A percentile compares a stretch with the other conserved stretches of the same genome.
Evolutionary conservation across 805 yeast species (phyloP).

Genomic region (Candida odintsovae): DNA sequence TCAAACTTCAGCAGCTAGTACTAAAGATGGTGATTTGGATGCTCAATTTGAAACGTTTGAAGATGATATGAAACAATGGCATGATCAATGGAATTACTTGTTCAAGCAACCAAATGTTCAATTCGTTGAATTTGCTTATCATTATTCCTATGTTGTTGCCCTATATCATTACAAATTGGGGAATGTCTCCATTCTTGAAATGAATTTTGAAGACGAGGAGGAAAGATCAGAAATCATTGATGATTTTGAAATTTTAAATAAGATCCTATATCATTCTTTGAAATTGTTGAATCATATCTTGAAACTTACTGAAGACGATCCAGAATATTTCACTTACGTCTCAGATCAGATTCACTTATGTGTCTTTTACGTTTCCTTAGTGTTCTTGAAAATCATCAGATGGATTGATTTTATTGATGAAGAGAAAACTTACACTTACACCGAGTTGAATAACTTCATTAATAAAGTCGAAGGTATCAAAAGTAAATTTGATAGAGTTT

Average conservation of each 20-base stretch:
- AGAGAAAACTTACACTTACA: conserved; percentile 11
- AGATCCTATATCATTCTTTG: conserved; percentile 21
- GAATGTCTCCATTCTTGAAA: conserved; percentile 4
- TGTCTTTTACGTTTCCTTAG: conserved; percentile 17
- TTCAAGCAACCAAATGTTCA: conserved; percentile 68
- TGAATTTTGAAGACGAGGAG: conserved; percentile 6
- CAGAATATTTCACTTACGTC: conserved; percentile 59
- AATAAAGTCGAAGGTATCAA: conserved; percentile 15
- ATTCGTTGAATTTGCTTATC: conserved; percentile 66
- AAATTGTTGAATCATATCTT: conserved; percentile 24
- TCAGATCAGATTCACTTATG: conserved; percentile 62
- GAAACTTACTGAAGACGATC: conserved; percentile 22
- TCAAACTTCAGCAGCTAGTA: conserved; percentile 28
- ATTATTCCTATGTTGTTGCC: conserved; percentile 52
- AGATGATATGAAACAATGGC: conserved; percentile 54
- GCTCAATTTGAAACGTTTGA: conserved; percentile 30
- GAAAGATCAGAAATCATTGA: conserved; percentile 10
- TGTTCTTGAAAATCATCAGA: conserved; percentile 18
- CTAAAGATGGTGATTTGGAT: background rate
- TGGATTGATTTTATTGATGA: conserved; percentile 20
- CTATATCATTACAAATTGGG: conserved; percentile 33
- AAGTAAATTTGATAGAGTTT: conserved; percentile 12
- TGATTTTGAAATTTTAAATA: conserved; percentile 19
- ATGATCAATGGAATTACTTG: conserved; percentile 61
- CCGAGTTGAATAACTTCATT: conserved; percentile 15